Percentiles rank a stretch among this genome's conserved stretches.
phyloP scores from a whole-genome alignment of 2,329 filamentous ascomycete species.

The Bertia moriformis region DNA sequence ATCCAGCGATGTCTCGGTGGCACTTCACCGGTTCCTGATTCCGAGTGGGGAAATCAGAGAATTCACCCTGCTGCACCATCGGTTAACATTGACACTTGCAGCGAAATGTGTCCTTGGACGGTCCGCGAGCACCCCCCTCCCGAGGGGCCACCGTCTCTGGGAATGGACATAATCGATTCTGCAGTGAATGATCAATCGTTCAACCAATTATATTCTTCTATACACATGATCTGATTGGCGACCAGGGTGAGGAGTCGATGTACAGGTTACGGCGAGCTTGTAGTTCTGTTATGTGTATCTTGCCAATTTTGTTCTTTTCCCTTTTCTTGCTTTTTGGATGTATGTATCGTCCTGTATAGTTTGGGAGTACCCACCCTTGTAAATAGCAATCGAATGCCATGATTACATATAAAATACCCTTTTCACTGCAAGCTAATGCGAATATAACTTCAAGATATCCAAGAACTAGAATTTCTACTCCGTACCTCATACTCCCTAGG shows the following conservation, averaged over 20 bases:
- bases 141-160: constrained; percentile 13
- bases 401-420: too few relatives aligned
- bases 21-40: constrained; percentile 11
- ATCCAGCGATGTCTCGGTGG: constrained; percentile 17
- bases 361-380: too few relatives aligned
- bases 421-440: too few relatives aligned
- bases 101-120: constrained; percentile 21
- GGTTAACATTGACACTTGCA: constrained; percentile 18
- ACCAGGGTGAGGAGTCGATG: too few relatives aligned
- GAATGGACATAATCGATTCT: constrained; percentile 15
- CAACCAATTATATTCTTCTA: constrained; percentile 17
- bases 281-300: too few relatives aligned
- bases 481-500: too few relatives aligned
- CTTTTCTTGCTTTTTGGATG: not conserved
- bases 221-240: constrained; percentile 17
- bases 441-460: too few relatives aligned
- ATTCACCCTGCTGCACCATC: constrained; percentile 18
- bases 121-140: constrained; percentile 18
- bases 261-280: too few relatives aligned
- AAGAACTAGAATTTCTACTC: too few relatives aligned
- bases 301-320: not conserved
- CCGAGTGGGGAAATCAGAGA: constrained; percentile 16
- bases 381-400: too few relatives aligned
- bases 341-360: not conserved
- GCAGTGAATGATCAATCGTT: constrained; percentile 15